Percentiles rank a stretch among this genome's conserved stretches.
phyloP scores from a whole-genome alignment of 2,329 filamentous ascomycete species.

The Hypoxylon sp. region DNA sequence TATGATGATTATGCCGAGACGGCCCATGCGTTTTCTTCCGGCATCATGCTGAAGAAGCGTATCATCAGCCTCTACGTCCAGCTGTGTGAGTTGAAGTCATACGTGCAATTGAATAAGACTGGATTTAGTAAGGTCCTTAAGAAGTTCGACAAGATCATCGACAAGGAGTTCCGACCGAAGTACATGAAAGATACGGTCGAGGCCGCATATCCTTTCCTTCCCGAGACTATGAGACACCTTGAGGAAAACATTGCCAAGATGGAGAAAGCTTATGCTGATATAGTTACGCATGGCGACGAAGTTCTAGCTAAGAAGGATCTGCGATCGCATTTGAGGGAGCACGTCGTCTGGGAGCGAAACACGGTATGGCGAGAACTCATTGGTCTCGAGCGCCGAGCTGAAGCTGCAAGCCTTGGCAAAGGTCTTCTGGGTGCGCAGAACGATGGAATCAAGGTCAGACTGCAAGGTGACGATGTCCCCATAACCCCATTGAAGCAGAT shows the following conservation, averaged over 20 bases:
- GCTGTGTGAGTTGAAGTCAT: constrained; percentile 95
- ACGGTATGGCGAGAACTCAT: constrained; percentile 99
- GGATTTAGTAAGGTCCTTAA: constrained; percentile 97
- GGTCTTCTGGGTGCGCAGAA: constrained; percentile 84
- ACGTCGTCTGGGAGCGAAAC: constrained; percentile 98
- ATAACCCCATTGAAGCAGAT: constrained; percentile 75
- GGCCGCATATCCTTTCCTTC: constrained; percentile 84
- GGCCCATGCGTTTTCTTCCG: constrained; percentile 74
- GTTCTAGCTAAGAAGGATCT: constrained; percentile 85
- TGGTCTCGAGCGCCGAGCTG: constrained; percentile 93
- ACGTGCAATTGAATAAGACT: constrained; percentile 94
- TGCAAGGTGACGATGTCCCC: constrained; percentile 88
- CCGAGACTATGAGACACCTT: constrained; percentile 77
- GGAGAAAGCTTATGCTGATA: constrained; percentile 83
- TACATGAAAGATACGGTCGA: constrained; percentile 84
- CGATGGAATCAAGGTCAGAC: constrained; percentile 75
- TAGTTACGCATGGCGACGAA: constrained; percentile 86
- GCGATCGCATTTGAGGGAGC: constrained; percentile 90
- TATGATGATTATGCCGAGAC: constrained; percentile 87
- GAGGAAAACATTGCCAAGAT: constrained; percentile 80
- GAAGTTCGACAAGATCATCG: constrained; percentile 97
- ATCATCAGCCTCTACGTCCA: constrained; percentile 90
- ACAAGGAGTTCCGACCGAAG: constrained; percentile 81
- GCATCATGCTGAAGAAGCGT: constrained; percentile 92
- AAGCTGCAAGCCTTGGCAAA: constrained; percentile 91